Base-by-base conservation (phyloP, 805 yeast genomes). In the Candida easanensis region DNA sequence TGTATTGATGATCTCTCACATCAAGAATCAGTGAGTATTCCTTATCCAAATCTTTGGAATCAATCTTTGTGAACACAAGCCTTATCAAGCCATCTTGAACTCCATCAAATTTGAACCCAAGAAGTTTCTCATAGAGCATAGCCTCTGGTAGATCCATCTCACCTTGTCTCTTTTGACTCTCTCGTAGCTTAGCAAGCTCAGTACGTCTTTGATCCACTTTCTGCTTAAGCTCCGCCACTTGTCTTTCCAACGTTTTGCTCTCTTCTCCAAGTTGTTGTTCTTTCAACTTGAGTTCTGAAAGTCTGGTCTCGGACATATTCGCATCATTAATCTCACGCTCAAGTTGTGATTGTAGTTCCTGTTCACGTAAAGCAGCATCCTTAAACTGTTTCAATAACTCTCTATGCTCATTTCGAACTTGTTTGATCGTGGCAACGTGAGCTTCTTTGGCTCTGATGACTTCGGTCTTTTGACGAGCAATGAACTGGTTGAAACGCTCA, bases 41-140 rank as follows among this genome's bases (percentile, higher is more conserved):
- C 28, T 62, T 60, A 30, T 66, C 66, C 33, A 66, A 56, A 38
- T 77, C 63, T 26, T 64, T 58, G 15, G 73, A 65, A 48, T 75
- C 77, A 15, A 80, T 63, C 37, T 74, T 74, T 2, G 57, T 58
- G 53, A 81, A 82, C 3, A 65, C 61, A 52, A 82, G 77, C 44
- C 61, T 63, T 34, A 82, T 56, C 26, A 70, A 50, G 41, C 74
- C 77, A 7, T 69, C 72, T 16, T 64, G 60, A 2, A 76, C 59
- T 4, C 79, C 80, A 42, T 75, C 78, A 16, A 82, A 71, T 27
- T 65, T 64, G 43, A 82, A 56, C 1, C 88, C 88, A 34, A 80
- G 62, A 38, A 77, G 62, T 30, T 65, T 59, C 47, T 82, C 85
- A 60, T 73, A 78, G 32, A 72, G 65, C 15, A 62, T 43, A 32